phyloP scores from a whole-genome alignment of 75 land plant species.

The Cunninghamia lanceolata region DNA sequence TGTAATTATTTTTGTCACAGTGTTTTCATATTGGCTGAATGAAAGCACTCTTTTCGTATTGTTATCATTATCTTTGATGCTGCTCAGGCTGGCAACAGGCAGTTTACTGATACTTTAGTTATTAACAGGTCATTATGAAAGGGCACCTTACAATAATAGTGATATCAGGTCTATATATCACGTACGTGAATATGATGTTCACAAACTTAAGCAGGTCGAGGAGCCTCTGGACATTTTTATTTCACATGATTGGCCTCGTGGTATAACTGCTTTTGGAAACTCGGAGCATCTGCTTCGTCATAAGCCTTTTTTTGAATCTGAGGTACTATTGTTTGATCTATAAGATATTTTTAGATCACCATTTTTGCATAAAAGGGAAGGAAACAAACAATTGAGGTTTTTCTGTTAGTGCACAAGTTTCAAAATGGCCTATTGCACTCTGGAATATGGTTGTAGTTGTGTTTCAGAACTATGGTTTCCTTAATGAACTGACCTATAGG shows the following conservation, averaged over 20 bases:
- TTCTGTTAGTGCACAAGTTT: background rate
- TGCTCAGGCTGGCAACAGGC: background rate
- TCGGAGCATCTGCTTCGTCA: constrained; percentile 45
- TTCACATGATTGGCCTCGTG: constrained; percentile 97
- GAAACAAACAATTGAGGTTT: background rate
- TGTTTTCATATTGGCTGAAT: background rate
- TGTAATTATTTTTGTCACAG: background rate
- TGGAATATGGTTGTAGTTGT: background rate
- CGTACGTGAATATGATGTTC: constrained; percentile 92
- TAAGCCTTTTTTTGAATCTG: constrained; percentile 63
- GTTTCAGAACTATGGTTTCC: background rate
- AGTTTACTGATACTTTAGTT: background rate
- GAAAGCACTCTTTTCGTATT: background rate
- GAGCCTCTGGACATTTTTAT: constrained; percentile 84
- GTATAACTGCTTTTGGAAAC: constrained; percentile 76
- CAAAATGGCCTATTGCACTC: background rate
- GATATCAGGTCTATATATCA: constrained; percentile 85
- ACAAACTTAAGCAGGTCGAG: constrained; percentile 79
- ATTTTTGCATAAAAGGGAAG: background rate
- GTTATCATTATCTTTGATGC: background rate
- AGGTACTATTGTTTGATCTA: constrained; percentile 42
- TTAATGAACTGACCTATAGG: background rate
- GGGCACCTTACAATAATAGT: constrained; percentile 71
- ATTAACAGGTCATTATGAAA: constrained; percentile 84
- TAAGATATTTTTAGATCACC: background rate